Conservation (phyloP, 75 land plant genomes). For the Ceratopteris richardii region DNA sequence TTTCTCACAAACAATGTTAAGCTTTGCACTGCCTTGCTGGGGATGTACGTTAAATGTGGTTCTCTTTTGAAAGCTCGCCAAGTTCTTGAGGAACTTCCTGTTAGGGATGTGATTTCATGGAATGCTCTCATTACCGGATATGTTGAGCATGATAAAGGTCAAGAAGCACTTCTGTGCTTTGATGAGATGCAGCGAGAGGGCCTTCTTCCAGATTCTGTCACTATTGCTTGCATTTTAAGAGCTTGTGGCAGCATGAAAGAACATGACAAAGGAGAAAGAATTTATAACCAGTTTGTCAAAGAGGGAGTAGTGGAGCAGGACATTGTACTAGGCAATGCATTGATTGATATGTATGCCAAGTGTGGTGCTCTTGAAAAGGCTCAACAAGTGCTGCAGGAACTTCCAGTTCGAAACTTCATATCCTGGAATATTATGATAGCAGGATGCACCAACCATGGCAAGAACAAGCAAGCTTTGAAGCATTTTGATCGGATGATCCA, state of each 20-base stretch:
- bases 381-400: conserved; percentile 38
- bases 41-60: no score
- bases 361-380: conserved; percentile 47
- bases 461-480: conserved; percentile 28
- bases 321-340: conserved; percentile 33
- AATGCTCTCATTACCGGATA: conserved; percentile 15
- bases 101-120: conserved; percentile 26
- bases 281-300: no score
- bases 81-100: no score
- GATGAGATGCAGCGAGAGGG: no score
- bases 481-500: conserved; percentile 47
- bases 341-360: conserved; percentile 67
- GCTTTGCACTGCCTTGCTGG: no score
- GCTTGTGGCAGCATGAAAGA: no score
- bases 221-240: conserved; percentile 8
- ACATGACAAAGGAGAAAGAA: no score
- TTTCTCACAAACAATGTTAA: no score
- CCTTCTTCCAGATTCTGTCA: conserved; percentile 9
- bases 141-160: no score
- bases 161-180: no score
- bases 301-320: no score
- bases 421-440: conserved; percentile 67
- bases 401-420: conserved; percentile 45
- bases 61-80: no score
- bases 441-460: conserved; percentile 61